Evolutionary conservation across 1,284 basidiomycete species (phyloP).

Genomic region (Ceratorhiza oryzae-sativae): DNA sequence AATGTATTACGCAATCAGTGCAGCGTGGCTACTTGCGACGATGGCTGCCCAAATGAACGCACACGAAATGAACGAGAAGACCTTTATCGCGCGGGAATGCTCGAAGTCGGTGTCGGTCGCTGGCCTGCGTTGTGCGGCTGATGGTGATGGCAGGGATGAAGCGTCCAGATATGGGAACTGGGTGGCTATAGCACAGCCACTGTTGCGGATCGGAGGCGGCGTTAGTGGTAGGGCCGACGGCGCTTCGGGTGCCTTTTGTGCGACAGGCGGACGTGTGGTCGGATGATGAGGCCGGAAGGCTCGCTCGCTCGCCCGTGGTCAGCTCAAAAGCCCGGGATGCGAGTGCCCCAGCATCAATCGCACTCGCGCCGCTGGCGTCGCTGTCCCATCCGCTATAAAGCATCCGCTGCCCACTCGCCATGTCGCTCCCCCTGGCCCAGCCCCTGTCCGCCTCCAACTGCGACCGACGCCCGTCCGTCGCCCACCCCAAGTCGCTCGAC

Average conservation of each 20-base stretch:
- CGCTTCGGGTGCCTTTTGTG: conserved; percentile 1
- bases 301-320: neutral
- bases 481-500: neutral
- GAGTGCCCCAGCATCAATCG: conserved; percentile 18
- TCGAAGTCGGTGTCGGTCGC: conserved; percentile 2
- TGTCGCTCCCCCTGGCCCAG: conserved; percentile 6
- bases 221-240: neutral
- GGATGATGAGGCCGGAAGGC: neutral
- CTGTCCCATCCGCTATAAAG: neutral
- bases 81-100: neutral
- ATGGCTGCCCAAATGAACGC: neutral
- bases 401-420: too few species aligned
- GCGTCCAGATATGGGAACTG: neutral
- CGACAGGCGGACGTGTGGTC: neutral
- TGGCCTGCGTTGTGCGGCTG: neutral
- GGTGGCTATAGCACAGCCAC: neutral
- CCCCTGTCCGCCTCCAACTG: neutral
- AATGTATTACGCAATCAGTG: neutral
- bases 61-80: conserved; percentile 5
- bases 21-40: conserved; percentile 10
- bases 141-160: neutral
- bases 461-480: neutral
- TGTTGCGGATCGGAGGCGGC: neutral
- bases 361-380: conserved; percentile 28
- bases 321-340: neutral